These are phyloP conservation scores for Cercophora newfieldiana DNA, from an alignment of 495 filamentous ascomycete genomes.

Conservation along the genomic window DNA sequence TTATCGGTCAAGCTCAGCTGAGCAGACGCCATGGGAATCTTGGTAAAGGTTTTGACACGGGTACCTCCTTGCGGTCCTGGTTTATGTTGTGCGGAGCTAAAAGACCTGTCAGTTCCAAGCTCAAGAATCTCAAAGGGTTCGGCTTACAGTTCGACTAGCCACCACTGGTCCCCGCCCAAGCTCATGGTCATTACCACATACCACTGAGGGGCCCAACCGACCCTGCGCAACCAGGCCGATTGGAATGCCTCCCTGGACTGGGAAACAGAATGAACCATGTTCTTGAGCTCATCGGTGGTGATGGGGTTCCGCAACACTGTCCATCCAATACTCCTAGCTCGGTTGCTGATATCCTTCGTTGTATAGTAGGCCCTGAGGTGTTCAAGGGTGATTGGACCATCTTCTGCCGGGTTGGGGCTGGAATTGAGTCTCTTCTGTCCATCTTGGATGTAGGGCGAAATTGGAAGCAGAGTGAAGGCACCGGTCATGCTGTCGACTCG, in stretches of 20 bases:
- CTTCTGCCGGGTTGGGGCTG: conserved; percentile 51
- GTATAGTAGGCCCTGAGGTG: conserved; percentile 57
- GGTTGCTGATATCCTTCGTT: conserved; percentile 62
- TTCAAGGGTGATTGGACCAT: conserved; percentile 54
- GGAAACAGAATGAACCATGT: conserved; percentile 51
- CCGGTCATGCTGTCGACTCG: conserved; percentile 69
- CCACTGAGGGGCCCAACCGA: conserved; percentile 66
- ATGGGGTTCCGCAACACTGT: conserved; percentile 53
- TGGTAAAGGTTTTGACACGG: conserved; percentile 34
- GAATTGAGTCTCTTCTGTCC: conserved; percentile 56
- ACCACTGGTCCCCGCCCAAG: conserved; percentile 75
- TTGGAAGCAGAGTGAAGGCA: conserved; percentile 52
- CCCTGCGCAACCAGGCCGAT: conserved; percentile 63
- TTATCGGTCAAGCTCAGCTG: conserved; percentile 34
- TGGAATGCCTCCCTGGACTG: conserved; percentile 52
- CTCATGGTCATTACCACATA: conserved; percentile 66
- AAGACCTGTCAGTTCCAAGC: conserved; percentile 21
- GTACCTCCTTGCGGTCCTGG: conserved; percentile 16
- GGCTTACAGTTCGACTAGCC: conserved; percentile 64
- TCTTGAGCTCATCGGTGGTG: conserved; percentile 58
- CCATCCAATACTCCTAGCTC: conserved; percentile 64
- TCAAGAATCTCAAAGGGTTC: conserved; percentile 9
- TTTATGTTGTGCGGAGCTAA: not conserved
- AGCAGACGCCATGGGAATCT: conserved; percentile 40
- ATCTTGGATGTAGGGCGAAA: conserved; percentile 38